Base-by-base conservation (phyloP, 1,284 basidiomycete species). In the Tylopilus sp. region DNA sequence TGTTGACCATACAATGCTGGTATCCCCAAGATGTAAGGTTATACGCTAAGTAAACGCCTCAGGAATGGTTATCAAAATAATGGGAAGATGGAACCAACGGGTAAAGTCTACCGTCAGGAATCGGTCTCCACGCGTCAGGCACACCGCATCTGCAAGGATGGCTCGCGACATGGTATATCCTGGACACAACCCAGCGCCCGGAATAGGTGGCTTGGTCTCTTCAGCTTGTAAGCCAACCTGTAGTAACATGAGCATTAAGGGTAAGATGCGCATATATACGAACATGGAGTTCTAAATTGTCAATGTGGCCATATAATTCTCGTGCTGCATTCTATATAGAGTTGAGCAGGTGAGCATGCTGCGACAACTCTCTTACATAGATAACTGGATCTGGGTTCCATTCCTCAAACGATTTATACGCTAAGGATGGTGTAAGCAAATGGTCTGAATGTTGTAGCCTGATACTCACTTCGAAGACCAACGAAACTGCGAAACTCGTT, bases 131-230 rank as follows among this genome's bases (percentile, higher is more conserved):
- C 89, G 81, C 53, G 83, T 86, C 54, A 95, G 83, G 58, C 86
- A 87, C 47, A 95, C 90, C 9, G 95, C 95, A 74, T 96, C 95
- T 18, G 91, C 86, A 22, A 96, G 83, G 69, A 96, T 96, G 26
- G 93, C 91, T 44, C 95, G 86, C 10, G 93, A 94, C 72, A 95
- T 93, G 12, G 95, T 95, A 81, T 91, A 95, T 29, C 94, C 94
- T n/a, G 94, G 93, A 77, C 93, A 94, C 6, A 95, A 76, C 16
- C 95, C 95, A 12, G 92, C 91, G n/a, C 93, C 93, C 12, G 89
- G 86, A 53, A 87, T 86, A 24, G 89, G 86, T 18, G 79, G 74
- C 74, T 95, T 95, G 15, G 90, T 74, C 75, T 95, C 85, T 76
- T 95, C 93, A 8, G 92, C 91, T 81, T 92, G 91, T 62, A 93